Conservation (phyloP, 352 stramenopile genomes). For the Phytophthora sp. region DNA sequence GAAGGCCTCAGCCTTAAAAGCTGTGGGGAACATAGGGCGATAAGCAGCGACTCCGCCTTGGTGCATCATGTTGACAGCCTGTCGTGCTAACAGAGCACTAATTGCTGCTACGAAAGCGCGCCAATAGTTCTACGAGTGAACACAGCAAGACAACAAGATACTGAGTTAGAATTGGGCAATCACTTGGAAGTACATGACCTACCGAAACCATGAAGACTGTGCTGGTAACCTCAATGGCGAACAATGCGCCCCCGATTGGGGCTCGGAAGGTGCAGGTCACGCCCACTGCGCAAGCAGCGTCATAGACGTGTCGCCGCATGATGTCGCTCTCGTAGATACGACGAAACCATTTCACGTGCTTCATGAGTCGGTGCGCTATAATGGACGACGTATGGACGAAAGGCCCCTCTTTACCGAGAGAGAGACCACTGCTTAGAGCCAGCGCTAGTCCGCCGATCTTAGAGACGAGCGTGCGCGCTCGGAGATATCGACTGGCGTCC, state of each 20-base stretch:
- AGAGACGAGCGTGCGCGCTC: conserved; percentile 57
- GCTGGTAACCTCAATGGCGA: conserved; percentile 90
- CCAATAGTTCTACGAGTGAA: conserved; percentile 58
- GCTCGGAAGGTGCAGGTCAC: conserved; percentile 90
- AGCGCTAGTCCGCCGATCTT: conserved; percentile 93
- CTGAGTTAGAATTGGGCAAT: not conserved
- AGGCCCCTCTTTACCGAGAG: conserved; percentile 96
- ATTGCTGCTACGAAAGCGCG: conserved; percentile 65
- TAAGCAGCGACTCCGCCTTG: conserved; percentile 49
- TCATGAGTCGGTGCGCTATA: conserved; percentile 87
- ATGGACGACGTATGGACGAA: conserved; percentile 95
- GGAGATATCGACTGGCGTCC: conserved; percentile 54
- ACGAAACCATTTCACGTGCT: conserved; percentile 68
- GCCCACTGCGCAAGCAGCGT: conserved; percentile 88
- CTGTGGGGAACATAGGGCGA: conserved; percentile 58
- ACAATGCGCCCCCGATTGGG: conserved; percentile 90
- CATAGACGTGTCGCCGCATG: conserved; percentile 83
- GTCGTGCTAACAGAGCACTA: conserved; percentile 54
- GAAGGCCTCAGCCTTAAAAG: conserved; percentile 52
- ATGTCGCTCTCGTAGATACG: conserved; percentile 70
- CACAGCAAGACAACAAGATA: not conserved
- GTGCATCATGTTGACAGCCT: conserved; percentile 48
- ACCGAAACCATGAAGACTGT: conserved; percentile 75
- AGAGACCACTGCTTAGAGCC: conserved; percentile 90
- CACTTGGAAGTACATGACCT: not conserved